Evolutionary conservation across 2,329 filamentous ascomycete genomes (phyloP).

Genomic region (Peltaster fructicola): DNA sequence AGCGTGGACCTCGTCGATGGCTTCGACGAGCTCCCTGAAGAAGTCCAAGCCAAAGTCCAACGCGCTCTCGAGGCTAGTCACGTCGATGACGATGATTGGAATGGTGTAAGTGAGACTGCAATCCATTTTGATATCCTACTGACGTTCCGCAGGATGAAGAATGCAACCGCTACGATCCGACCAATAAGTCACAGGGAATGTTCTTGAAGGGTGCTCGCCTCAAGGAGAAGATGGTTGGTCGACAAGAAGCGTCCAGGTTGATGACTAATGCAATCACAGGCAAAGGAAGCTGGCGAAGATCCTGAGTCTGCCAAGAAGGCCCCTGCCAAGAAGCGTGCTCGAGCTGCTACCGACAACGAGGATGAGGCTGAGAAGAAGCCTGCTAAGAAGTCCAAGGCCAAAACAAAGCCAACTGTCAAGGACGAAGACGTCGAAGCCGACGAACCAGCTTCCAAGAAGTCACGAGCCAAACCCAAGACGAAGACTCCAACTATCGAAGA

Average conservation of each 20-base stretch:
- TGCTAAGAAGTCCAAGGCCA: slow-evolving; percentile 2
- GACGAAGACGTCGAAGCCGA: slow-evolving; percentile 1
- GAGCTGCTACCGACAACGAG: slow-evolving; percentile 8
- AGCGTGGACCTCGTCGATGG: slow-evolving; percentile 59
- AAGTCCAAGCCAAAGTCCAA: slow-evolving; percentile 55
- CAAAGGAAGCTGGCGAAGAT: slow-evolving; percentile 4
- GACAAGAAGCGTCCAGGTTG: slow-evolving; percentile 1
- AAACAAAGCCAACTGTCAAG: slow-evolving; percentile 2
- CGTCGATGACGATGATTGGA: slow-evolving; percentile 74
- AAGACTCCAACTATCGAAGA: slow-evolving; percentile 5
- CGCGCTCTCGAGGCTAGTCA: slow-evolving; percentile 59
- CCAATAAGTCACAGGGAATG: slow-evolving; percentile 16
- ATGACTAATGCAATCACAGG: slow-evolving; percentile 4
- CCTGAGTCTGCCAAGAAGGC: slow-evolving; percentile 10
- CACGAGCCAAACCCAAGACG: slow-evolving; percentile 7
- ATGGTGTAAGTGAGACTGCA: slow-evolving; percentile 46
- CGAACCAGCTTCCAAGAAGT: slow-evolving; percentile 9
- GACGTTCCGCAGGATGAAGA: slow-evolving; percentile 44
- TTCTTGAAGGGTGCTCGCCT: slow-evolving; percentile 19
- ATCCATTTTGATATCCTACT: slow-evolving; percentile 7
- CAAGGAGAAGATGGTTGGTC: slow-evolving; percentile 11
- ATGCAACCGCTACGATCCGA: slow-evolving; percentile 50
- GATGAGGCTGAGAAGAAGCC: slow-evolving; percentile 9
- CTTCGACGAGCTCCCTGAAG: slow-evolving; percentile 55
- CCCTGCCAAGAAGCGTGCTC: slow-evolving; percentile 5